These are phyloP conservation scores for Coffea eugenioides DNA, from an alignment of 257 asterid species.

Conservation along the genomic window DNA sequence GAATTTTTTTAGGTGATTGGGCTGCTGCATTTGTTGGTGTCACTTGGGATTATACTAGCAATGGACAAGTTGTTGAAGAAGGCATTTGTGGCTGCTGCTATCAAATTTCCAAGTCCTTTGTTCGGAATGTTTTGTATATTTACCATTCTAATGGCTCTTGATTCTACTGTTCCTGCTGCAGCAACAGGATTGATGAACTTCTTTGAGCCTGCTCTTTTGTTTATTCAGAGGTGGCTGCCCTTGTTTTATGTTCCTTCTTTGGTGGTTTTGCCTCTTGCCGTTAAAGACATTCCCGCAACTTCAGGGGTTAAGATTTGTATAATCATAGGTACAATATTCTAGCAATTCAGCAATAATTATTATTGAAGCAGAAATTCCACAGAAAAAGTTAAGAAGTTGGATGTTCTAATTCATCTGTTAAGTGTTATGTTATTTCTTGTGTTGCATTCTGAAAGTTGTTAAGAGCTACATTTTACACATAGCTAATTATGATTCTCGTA, in stretches of 20 bases:
- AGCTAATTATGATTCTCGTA: neutral
- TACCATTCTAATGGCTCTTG: slow-evolving; percentile 70
- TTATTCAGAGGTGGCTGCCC: slow-evolving; percentile 98
- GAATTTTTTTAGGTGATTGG: slow-evolving; percentile 47
- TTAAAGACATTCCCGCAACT: slow-evolving; percentile 88
- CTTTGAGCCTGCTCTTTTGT: slow-evolving; percentile 92
- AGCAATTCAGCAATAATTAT: neutral
- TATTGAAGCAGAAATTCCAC: neutral
- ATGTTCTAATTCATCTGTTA: neutral
- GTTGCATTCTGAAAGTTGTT: slow-evolving; percentile 1
- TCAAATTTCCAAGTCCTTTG: slow-evolving; percentile 92
- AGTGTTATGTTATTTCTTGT: neutral
- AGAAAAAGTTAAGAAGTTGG: neutral
- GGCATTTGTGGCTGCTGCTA: slow-evolving; percentile 82
- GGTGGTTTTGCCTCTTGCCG: slow-evolving; percentile 90
- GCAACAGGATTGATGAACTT: slow-evolving; percentile 75
- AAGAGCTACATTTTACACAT: neutral
- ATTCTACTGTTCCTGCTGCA: slow-evolving; percentile 66
- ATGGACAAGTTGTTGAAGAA: slow-evolving; percentile 71
- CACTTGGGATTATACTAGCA: slow-evolving; percentile 82
- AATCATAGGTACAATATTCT: slow-evolving; percentile 54
- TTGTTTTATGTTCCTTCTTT: slow-evolving; percentile 91
- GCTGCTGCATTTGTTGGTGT: slow-evolving; percentile 67
- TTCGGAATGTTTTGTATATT: slow-evolving; percentile 95
- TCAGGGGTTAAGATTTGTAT: slow-evolving; percentile 74